Base-by-base conservation (phyloP, 768 basidiomycete genomes). In the Phlegmacium glaucopus region DNA sequence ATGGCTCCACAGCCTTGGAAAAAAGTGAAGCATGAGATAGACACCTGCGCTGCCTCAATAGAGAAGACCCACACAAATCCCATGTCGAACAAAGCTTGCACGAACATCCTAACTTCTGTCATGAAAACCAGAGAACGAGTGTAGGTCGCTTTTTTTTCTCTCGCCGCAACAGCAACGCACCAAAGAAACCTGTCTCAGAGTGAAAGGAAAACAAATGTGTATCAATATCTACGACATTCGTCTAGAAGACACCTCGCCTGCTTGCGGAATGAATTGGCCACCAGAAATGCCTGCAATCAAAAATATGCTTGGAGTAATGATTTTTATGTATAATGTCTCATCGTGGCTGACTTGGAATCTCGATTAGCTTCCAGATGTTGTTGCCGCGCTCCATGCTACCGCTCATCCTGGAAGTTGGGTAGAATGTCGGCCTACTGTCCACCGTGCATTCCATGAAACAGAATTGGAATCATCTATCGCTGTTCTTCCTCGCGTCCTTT, bases 251-350 rank as follows among this genome's bases (percentile, higher is more conserved):
- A 77, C 77, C 10, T 70, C 63, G 29, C 96, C 96, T 13, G 86
- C 82, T 1, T 99, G 96, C 64, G 96, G 95, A 3, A 90, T 95
- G 92, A 95, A 94, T 68, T 99, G 94, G 95, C 95, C 94, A 6
- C 84, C 85, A 28, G 91, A 94, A 58, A 81, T 98, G 40, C 65
- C 74, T 3, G 78, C 82, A 39, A 71, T 98, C 8, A 86, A 83
- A 13, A 67, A 71, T 1, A 95, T 94, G 61, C 79, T 99, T 4
- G 81, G 80, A 22, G 95, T 96, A 62, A 22, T 22, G 22, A 22
- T 22, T 44, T 90, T 72, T 42, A 17, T 37, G n/a, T 48, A 29
- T 29, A 25, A 46, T 11, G 27, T 13, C 15, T 11, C n/a, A 39
- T 45, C 11, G n/a, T 39, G 36, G 18, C 28, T 43, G 26, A 18